phyloP scores from a whole-genome alignment of 83 land plant genomes.

The Picea engelmannii region DNA sequence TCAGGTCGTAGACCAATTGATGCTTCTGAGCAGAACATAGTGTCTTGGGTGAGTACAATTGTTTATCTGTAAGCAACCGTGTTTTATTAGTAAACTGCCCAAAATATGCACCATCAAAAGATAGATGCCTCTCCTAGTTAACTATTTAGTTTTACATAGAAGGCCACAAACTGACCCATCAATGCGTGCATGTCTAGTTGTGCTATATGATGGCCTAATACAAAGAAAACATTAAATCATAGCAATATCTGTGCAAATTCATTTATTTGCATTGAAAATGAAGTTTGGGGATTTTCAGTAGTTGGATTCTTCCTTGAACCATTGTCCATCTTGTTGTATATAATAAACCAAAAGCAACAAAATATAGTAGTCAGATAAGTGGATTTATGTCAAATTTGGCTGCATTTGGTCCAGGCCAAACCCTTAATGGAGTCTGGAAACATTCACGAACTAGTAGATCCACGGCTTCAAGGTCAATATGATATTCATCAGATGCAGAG shows the following conservation, averaged over 20 bases:
- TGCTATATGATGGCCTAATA: not conserved
- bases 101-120: not conserved
- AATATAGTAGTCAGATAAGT: not conserved
- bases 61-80: not conserved
- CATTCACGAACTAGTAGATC: conserved; percentile 44
- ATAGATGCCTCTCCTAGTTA: not conserved
- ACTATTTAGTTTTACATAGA: not conserved
- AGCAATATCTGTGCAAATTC: not conserved
- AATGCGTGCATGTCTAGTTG: not conserved
- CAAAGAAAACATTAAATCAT: not conserved
- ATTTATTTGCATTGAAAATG: conserved; percentile 4
- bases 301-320: conserved; percentile 5
- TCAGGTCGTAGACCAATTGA: conserved; percentile 54
- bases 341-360: not conserved
- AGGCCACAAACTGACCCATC: not conserved
- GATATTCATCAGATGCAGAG: conserved; percentile 41
- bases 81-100: not conserved
- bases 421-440: conserved; percentile 36
- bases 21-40: conserved; percentile 39
- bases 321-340: not conserved
- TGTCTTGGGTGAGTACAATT: conserved; percentile 40
- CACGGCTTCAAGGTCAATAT: conserved; percentile 36
- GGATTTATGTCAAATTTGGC: not conserved
- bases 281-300: not conserved
- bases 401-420: conserved; percentile 42